Conservation (phyloP, 1,284 basidiomycete species). For the Boletus subluridellus region DNA sequence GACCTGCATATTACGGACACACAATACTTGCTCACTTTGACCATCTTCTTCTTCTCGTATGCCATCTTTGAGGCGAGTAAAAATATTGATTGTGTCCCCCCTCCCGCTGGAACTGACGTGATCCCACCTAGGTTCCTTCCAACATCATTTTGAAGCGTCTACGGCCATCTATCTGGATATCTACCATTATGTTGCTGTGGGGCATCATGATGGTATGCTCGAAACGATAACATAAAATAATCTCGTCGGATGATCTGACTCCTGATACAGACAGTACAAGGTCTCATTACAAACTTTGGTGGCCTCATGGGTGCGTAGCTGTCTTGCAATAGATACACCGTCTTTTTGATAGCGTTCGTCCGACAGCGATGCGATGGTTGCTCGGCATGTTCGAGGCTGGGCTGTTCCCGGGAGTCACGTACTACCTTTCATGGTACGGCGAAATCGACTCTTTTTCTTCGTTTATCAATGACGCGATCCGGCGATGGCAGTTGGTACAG, state of each 20-base stretch:
- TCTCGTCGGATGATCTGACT: neutral
- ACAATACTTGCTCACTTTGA: slow-evolving; percentile 63
- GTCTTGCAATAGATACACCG: neutral
- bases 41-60: slow-evolving; percentile 65
- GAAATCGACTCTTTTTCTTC: neutral
- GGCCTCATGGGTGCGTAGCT: slow-evolving; percentile 54
- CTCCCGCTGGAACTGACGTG: neutral
- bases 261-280: slow-evolving; percentile 56
- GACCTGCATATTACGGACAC: slow-evolving; percentile 57
- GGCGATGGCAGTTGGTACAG: slow-evolving; percentile 53
- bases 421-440: slow-evolving; percentile 63
- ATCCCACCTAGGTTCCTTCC: slow-evolving; percentile 51
- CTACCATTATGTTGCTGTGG: slow-evolving; percentile 61
- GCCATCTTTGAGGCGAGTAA: slow-evolving; percentile 53
- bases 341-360: neutral
- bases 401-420: slow-evolving; percentile 58
- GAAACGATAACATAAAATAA: neutral
- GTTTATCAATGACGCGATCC: neutral
- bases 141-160: slow-evolving; percentile 70
- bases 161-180: slow-evolving; percentile 67
- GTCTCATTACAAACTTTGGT: slow-evolving; percentile 60
- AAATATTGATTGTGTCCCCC: neutral
- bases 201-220: slow-evolving; percentile 63
- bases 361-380: slow-evolving; percentile 58
- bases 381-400: slow-evolving; percentile 72